These are phyloP conservation scores for Rauvolfia tetraphylla DNA, from an alignment of 257 asterid genomes.

Conservation along the genomic window DNA sequence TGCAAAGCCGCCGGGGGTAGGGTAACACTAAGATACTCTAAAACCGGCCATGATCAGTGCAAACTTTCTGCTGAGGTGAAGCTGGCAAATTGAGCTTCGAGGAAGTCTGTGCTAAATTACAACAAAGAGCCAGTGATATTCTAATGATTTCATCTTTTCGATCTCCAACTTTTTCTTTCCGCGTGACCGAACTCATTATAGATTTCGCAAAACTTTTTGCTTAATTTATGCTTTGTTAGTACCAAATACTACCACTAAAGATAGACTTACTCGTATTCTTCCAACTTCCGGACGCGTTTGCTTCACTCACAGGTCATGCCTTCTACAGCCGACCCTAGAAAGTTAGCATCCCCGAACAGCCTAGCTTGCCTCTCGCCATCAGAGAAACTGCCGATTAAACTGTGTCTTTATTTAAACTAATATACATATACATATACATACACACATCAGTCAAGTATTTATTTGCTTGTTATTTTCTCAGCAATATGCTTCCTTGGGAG, in stretches of 20 bases:
- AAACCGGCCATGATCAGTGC: not conserved
- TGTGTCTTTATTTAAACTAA: too few species aligned
- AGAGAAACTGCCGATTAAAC: not conserved
- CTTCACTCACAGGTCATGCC: constrained; percentile 6
- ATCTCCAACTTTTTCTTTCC: constrained; percentile 33
- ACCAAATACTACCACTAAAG: constrained; percentile 23
- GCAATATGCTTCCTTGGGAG: too few species aligned
- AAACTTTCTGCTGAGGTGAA: constrained; percentile 29
- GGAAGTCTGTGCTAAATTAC: constrained; percentile 14
- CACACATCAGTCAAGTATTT: too few species aligned
- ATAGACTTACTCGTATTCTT: constrained; percentile 10
- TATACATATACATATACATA: too few species aligned
- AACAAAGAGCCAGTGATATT: constrained; percentile 10
- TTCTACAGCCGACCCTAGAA: constrained; percentile 25
- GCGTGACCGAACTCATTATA: constrained; percentile 53
- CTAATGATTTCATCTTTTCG: constrained; percentile 11
- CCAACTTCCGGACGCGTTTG: constrained; percentile 35
- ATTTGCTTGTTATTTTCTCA: too few species aligned
- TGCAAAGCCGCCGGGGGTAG: not conserved
- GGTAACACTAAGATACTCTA: too few species aligned
- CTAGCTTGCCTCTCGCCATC: not conserved
- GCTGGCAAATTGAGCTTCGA: constrained; percentile 28
- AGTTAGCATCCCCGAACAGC: not conserved
- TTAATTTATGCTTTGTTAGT: constrained; percentile 19
- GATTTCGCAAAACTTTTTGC: constrained; percentile 33